Base-by-base conservation (phyloP, 2,329 filamentous ascomycete species). In the Emmonsia crescens region DNA sequence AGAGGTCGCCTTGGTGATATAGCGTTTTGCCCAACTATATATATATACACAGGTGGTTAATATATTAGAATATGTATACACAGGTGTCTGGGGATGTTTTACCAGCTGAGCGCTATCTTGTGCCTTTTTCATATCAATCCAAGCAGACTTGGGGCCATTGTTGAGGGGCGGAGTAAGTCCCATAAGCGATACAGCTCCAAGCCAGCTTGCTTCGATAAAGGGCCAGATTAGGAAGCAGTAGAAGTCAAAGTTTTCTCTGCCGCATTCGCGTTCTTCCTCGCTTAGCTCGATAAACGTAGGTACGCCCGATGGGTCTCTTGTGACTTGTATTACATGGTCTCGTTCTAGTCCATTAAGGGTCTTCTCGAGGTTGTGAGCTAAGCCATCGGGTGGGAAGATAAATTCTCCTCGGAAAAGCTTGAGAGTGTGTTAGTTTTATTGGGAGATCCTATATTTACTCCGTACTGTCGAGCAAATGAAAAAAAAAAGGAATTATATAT, bases 181-280 rank as follows among this genome's bases (percentile, higher is more conserved):
- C 79, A 96, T 87, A 0, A 97, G 79, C 0, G 89, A 91, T 0
- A 97, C 88, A 0, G 91, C 89, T 12, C 91, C 92, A 1, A 99
- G 82, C 94, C 94, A 99, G 59, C 84, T 88, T 0, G 92, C 89
- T 75, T 99, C 94, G 66, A 97, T 92, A 68, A 99, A 99, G 0
- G 94, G 94, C 94, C 94, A 99, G 65, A 99, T 91, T 24, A 99
- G 78, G 80, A 97, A 99, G 77, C 93, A 97, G 77, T 97, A 97
- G 75, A 99, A 99, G 72, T 99, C 94, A 70, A 89, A 99, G 69
- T 96, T 97, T 74, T 99, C 94, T 44, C 93, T 81, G 1, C 94
- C 94, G 6, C 83, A 85, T 36, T 82, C 80, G 21, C 92, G 83
- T 74, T 99, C 94, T 2, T 82, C 77, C 5, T 89, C 84, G 21